Base-by-base conservation (phyloP, 1,139 yeast species). In the Blastobotrys buckinghamii region DNA sequence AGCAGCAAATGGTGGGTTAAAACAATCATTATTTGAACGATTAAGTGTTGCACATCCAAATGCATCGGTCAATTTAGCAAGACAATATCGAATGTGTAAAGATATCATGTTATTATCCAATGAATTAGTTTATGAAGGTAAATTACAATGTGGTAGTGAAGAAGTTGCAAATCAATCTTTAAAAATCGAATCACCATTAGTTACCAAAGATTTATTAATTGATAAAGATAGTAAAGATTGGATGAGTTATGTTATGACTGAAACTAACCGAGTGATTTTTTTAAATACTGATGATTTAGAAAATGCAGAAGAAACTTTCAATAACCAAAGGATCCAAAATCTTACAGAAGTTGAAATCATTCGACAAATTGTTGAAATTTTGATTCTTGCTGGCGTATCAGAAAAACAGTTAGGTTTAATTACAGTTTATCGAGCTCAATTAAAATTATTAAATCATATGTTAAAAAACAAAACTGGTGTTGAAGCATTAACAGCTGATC, bases 401-500 rank as follows among this genome's bases (percentile, higher is more conserved):
- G 77, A 78, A 50, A 56, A 67, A 1, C 72, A 77, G 20, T 81
- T 92, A 48, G 98, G 98, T 3, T 82, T 94, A 0, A 86, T 94
- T 81, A 82, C 97, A 0, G 79, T 88, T 47, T 90, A 94, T 64
- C 73, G 95, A 40, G 86, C 92, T 0, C 99, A 92, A 62, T 67
- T 92, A 41, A 67, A 78, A 33, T 65, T 80, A 10, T 68, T 88
- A 44, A 72, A 72, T 41, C 70, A 76, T 13, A 64, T 69, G 27
- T 69, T 84, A 37, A 53, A 64, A 0, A 61, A 63, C 1, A 64
- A 70, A 16, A 63, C 63, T 35, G 76, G 72, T 0, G 69, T 92
- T 36, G 97, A 92, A 58, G 75, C 87, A 24, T 70, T 92, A 52
- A 94, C 98, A 0, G 97, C 97, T 0, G 99, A 94, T 65, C 92